These are phyloP conservation scores for Cordyceps cicadae DNA, from an alignment of 2,329 filamentous ascomycete species.

Conservation along the genomic window DNA sequence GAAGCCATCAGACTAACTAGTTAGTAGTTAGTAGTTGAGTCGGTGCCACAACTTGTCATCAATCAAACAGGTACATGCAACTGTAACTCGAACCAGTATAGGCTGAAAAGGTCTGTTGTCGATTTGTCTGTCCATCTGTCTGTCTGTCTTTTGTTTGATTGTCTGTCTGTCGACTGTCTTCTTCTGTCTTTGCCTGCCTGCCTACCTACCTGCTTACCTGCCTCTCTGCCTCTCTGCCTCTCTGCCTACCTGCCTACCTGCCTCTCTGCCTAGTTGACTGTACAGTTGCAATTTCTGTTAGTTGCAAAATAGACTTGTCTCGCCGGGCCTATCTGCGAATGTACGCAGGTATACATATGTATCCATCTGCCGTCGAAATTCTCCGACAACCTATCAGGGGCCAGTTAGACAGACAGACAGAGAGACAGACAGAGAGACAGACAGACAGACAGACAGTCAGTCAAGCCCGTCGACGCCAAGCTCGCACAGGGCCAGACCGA, in stretches of 20 bases:
- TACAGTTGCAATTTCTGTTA: too few species aligned
- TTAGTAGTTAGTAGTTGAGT: neutral
- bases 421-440: too few species aligned
- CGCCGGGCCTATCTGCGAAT: too few species aligned
- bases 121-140: too few species aligned
- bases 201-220: too few species aligned
- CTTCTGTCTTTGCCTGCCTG: too few species aligned
- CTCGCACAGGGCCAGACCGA: neutral
- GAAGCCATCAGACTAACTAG: neutral
- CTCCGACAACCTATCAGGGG: neutral
- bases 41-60: neutral
- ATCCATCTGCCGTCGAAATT: neutral
- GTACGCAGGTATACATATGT: too few species aligned
- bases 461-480: neutral
- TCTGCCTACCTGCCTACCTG: too few species aligned
- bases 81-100: neutral
- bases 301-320: too few species aligned
- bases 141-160: neutral
- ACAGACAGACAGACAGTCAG: neutral
- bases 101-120: neutral
- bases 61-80: neutral
- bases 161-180: too few species aligned
- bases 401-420: neutral
- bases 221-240: too few species aligned
- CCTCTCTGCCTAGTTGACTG: too few species aligned